phyloP scores from a whole-genome alignment of 1,284 basidiomycete species.

The Ceraceosorus guamensis region DNA sequence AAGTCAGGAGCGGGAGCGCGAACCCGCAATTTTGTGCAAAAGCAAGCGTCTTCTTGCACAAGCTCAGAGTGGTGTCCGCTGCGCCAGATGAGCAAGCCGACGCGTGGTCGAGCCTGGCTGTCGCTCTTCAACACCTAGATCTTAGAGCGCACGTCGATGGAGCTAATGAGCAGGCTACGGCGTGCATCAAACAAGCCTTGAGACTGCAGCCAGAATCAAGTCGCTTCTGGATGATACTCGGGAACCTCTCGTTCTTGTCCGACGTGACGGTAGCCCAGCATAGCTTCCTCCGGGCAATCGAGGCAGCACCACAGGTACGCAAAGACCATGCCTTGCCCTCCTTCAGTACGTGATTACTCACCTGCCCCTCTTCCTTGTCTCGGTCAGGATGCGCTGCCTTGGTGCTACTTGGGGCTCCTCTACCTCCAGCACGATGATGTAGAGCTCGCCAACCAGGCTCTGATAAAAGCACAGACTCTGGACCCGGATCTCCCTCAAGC shows the following conservation, averaged over 20 bases:
- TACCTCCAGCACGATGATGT: conserved; percentile 75
- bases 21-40: too few relatives aligned
- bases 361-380: not conserved
- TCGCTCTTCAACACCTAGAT: conserved; percentile 23
- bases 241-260: conserved; percentile 63
- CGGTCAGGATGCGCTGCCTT: conserved; percentile 52
- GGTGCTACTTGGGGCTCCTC: conserved; percentile 84
- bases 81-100: conserved; percentile 27
- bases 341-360: not conserved
- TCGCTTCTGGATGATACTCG: conserved; percentile 73
- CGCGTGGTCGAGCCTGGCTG: conserved; percentile 45
- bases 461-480: conserved; percentile 78
- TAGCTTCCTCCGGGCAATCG: conserved; percentile 81
- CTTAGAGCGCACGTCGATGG: conserved; percentile 6
- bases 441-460: conserved; percentile 76
- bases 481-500: conserved; percentile 82
- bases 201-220: conserved; percentile 67
- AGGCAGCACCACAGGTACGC: conserved; percentile 62
- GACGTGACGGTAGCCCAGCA: conserved; percentile 75
- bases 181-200: conserved; percentile 67
- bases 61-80: conserved; percentile 33
- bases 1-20: too few relatives aligned
- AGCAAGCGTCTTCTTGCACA: conserved; percentile 28
- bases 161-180: conserved; percentile 53
- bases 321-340: not conserved